Evolutionary conservation across 495 filamentous ascomycete genomes (phyloP), one percentile per base, ranked within the genome.

Genomic region (Penicillium antarcticum): DNA sequence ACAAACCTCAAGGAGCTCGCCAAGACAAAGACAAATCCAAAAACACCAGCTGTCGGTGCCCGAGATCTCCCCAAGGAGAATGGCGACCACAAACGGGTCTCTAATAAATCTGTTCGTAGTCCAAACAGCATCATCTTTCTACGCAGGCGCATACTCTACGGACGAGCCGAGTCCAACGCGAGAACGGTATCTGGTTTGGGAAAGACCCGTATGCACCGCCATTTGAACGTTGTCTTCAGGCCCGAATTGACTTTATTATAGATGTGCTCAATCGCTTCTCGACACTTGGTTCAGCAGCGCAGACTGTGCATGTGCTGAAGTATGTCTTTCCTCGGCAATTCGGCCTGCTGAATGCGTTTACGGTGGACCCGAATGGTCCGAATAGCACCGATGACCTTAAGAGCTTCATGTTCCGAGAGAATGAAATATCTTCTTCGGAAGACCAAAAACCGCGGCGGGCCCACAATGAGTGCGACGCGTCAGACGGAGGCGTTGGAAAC

Each of bases 251-350:
- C 55, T 41, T 40, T 23, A 23, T 10, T 37, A 8, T 58, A 97
- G 91, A 98, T 71, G 87, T 92, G 1, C 70, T 98, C 14, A 96
- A 92, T 66, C 86, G 91, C 1, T 88, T 80, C 60, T 70, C 78
- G 0, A 70, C 80, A 31, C 46, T 64, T 5, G 60, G 72, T 6
- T 76, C 80, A 42, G 29, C 61, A 26, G 50, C 44, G 12, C 77
- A 87, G 44, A 87, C 83, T 0, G 60, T 85, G 6, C 89, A 87
- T 51, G 70, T 97, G 21, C 81, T 96, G 81, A 91, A 89, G 70
- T 92, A 98, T 66, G 84, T 98, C 1, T 98, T 98, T 55, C 94
- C 94, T 26, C 78, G 87, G 16, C 91, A 97, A 63, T 97, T 95
- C 62, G 82, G 83, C 3, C 72, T 98, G 11, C 88, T 92, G 56